Conservation (phyloP, 768 basidiomycete species). For the Naganishia vishniacii region DNA sequence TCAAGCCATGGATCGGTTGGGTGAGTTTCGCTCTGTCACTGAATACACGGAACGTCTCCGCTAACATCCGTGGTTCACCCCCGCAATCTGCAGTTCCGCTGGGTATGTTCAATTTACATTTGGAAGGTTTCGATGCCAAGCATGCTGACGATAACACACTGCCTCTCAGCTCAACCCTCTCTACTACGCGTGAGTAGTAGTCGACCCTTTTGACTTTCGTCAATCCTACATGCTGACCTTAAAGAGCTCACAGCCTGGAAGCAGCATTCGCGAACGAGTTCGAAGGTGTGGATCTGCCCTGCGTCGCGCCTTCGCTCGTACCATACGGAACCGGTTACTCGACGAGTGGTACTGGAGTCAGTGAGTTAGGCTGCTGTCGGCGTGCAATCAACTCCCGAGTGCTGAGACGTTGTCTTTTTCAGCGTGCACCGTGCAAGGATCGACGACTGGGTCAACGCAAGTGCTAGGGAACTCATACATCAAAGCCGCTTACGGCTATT, state of each 20-base stretch:
- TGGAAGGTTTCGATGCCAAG: slow-evolving; percentile 36
- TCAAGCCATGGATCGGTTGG: slow-evolving; percentile 21
- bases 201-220: slow-evolving; percentile 1
- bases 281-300: slow-evolving; percentile 5
- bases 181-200: slow-evolving; percentile 1
- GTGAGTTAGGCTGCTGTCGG: not conserved
- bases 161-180: slow-evolving; percentile 36
- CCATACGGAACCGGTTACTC: slow-evolving; percentile 24
- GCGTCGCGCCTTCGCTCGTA: slow-evolving; percentile 10
- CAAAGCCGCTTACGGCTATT: slow-evolving; percentile 27
- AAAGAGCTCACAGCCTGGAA: slow-evolving; percentile 10
- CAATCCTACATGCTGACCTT: not conserved
- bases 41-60: slow-evolving; percentile 10
- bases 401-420: not conserved
- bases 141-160: slow-evolving; percentile 37
- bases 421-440: slow-evolving; percentile 19
- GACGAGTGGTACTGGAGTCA: slow-evolving; percentile 1
- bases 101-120: slow-evolving; percentile 14
- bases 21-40: slow-evolving; percentile 5
- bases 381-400: not conserved
- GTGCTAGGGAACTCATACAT: slow-evolving; percentile 30
- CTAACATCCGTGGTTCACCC: slow-evolving; percentile 9
- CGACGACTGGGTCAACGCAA: slow-evolving; percentile 33
- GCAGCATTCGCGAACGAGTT: slow-evolving; percentile 35
- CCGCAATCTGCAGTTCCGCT: not conserved